These are phyloP conservation scores for Elsinoe australis DNA, from an alignment of 2,329 filamentous ascomycete species.

Conservation along the genomic window DNA sequence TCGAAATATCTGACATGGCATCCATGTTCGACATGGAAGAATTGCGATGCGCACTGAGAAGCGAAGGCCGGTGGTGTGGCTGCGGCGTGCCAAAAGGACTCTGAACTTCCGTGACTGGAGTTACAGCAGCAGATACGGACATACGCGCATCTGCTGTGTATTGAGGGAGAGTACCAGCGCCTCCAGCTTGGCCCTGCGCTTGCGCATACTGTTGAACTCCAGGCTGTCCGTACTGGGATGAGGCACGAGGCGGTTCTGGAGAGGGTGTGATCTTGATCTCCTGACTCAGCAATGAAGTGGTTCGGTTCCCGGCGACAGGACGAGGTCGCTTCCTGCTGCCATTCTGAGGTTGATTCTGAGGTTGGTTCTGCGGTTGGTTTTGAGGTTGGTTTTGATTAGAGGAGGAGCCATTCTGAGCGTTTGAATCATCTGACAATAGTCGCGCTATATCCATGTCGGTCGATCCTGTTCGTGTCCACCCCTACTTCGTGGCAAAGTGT, in stretches of 20 bases:
- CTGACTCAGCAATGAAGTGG: conserved; percentile 40
- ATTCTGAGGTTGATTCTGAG: conserved; percentile 1
- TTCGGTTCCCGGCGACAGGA: conserved; percentile 27
- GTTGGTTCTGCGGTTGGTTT: not conserved
- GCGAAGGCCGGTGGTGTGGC: conserved; percentile 16
- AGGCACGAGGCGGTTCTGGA: conserved; percentile 18
- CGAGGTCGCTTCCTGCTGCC: conserved; percentile 26
- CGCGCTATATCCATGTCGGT: not conserved
- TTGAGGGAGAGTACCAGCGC: conserved; percentile 1
- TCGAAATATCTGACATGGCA: conserved; percentile 33
- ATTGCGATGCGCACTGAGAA: conserved; percentile 29
- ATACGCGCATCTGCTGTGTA: conserved; percentile 17
- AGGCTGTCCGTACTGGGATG: conserved; percentile 4
- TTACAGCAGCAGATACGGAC: conserved; percentile 7
- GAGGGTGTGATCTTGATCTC: conserved; percentile 25
- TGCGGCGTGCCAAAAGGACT: conserved; percentile 17
- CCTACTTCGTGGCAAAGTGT: not conserved
- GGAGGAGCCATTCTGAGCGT: not conserved
- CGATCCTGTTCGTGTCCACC: not conserved
- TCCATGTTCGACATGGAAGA: conserved; percentile 43
- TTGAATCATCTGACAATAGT: not conserved
- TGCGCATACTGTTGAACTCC: conserved; percentile 1
- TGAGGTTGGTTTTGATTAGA: too few species aligned
- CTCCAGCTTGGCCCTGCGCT: conserved; percentile 21
- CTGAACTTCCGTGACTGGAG: conserved; percentile 11